Percentiles rank a stretch among this genome's conserved stretches.
These are phyloP conservation scores for Fagopyrum tataricum DNA, from an alignment of 148 eudicot genomes.

Conservation along the genomic window DNA sequence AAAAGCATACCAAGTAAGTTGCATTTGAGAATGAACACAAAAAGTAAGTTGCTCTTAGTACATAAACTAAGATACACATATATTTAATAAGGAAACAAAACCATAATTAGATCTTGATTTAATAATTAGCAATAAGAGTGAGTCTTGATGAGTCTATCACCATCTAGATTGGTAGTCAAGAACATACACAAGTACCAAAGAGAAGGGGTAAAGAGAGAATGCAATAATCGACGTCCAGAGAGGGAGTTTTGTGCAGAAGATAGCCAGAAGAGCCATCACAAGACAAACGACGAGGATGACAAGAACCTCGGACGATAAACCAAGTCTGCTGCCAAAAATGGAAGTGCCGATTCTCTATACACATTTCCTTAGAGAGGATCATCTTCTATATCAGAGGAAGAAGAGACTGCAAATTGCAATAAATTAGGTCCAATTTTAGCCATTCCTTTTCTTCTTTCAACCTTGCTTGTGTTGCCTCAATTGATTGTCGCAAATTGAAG, in stretches of 20 bases:
- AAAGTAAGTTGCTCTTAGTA: no score
- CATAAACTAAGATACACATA: not conserved
- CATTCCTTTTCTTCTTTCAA: no score
- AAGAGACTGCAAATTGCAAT: no score
- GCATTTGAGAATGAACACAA: no score
- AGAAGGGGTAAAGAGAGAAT: constrained; percentile 70
- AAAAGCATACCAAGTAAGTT: no score
- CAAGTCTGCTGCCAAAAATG: no score
- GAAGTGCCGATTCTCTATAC: no score
- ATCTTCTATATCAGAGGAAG: no score
- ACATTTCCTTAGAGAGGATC: no score
- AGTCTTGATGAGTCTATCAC: constrained; percentile 39
- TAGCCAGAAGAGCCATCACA: constrained; percentile 63
- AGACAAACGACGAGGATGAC: constrained; percentile 72
- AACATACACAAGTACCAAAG: constrained; percentile 62
- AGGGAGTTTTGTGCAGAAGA: constrained; percentile 72
- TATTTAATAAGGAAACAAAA: not conserved
- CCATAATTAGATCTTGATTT: not conserved
- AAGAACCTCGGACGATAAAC: constrained; percentile 91
- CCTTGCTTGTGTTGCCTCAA: no score
- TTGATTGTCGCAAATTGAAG: no score
- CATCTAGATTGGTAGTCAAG: constrained; percentile 81
- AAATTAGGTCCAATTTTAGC: no score
- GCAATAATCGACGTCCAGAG: constrained; percentile 73
- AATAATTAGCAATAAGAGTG: constrained; percentile 3